phyloP scores from a whole-genome alignment of 768 basidiomycete genomes.

The Pulveroboletus sp. region DNA sequence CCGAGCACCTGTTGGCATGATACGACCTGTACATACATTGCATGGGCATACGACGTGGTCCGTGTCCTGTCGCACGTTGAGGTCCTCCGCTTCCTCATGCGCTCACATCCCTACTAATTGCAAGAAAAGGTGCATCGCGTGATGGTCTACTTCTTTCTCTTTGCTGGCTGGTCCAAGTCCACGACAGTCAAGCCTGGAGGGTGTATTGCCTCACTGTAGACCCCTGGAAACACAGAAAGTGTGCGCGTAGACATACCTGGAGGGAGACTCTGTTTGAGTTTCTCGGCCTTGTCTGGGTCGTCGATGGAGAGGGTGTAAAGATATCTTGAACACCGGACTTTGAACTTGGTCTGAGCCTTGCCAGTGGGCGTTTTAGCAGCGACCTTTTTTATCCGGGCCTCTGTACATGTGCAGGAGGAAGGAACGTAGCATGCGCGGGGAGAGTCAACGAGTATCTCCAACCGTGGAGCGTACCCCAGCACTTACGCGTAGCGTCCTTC shows the following conservation, averaged over 20 bases:
- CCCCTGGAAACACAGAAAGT: neutral
- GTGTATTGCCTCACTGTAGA: neutral
- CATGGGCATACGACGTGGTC: constrained; percentile 18
- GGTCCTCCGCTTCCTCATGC: constrained; percentile 3
- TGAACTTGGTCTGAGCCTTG: constrained; percentile 93
- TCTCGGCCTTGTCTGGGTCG: constrained; percentile 98
- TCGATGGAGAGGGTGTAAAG: constrained; percentile 96
- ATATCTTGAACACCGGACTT: constrained; percentile 94
- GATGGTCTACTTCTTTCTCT: constrained; percentile 69
- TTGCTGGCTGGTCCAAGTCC: constrained; percentile 55
- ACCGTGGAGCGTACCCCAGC: neutral
- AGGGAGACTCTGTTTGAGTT: constrained; percentile 90
- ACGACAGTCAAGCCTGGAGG: constrained; percentile 60
- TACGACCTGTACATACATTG: constrained; percentile 15
- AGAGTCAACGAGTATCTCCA: neutral
- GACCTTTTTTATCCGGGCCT: constrained; percentile 97
- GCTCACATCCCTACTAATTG: neutral
- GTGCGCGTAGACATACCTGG: constrained; percentile 62
- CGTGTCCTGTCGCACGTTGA: constrained; percentile 3
- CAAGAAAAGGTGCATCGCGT: constrained; percentile 3
- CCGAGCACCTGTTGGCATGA: constrained; percentile 13
- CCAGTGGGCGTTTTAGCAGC: constrained; percentile 59
- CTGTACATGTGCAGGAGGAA: constrained; percentile 37
- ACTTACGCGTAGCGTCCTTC: constrained; percentile 95
- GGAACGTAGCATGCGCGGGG: neutral